Percentiles rank a stretch among this genome's conserved stretches.
phyloP scores from a whole-genome alignment of 73 alveolate species.

The Stentor roeselii region DNA sequence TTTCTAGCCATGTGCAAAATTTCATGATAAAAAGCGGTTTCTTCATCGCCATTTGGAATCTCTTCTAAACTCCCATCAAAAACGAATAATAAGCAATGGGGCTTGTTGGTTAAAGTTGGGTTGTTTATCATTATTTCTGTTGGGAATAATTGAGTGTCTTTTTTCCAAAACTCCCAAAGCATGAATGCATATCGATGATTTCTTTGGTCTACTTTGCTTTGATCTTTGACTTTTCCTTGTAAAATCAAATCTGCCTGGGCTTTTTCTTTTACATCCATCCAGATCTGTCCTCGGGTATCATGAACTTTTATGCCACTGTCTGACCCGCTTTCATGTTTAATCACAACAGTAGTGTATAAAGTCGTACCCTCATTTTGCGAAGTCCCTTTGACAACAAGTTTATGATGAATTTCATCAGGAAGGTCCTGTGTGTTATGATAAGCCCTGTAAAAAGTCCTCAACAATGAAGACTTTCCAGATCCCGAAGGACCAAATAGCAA shows the following conservation, averaged over 20 bases:
- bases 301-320: conserved; percentile 31
- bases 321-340: conserved; percentile 28
- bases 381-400: conserved; percentile 30
- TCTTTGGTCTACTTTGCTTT: conserved; percentile 60
- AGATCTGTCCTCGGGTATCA: conserved; percentile 69
- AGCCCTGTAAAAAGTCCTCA: conserved; percentile 66
- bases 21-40: conserved; percentile 72
- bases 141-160: conserved; percentile 68
- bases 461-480: conserved; percentile 59
- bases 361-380: conserved; percentile 48
- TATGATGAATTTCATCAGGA: conserved; percentile 33
- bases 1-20: conserved; percentile 68
- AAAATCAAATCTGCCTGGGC: conserved; percentile 59
- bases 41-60: conserved; percentile 81
- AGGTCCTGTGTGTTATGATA: conserved; percentile 27
- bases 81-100: conserved; percentile 78
- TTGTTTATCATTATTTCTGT: conserved; percentile 53
- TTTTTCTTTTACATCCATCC: conserved; percentile 78
- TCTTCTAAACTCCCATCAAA: conserved; percentile 90
- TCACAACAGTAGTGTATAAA: conserved; percentile 32
- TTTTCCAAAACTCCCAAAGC: conserved; percentile 86
- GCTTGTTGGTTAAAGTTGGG: conserved; percentile 54
- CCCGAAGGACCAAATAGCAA: conserved; percentile 69
- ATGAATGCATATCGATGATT: conserved; percentile 55
- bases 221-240: conserved; percentile 86